Evolutionary conservation across 148 eudicot genomes (phyloP).

Genomic region (Fagopyrum esculentum): DNA sequence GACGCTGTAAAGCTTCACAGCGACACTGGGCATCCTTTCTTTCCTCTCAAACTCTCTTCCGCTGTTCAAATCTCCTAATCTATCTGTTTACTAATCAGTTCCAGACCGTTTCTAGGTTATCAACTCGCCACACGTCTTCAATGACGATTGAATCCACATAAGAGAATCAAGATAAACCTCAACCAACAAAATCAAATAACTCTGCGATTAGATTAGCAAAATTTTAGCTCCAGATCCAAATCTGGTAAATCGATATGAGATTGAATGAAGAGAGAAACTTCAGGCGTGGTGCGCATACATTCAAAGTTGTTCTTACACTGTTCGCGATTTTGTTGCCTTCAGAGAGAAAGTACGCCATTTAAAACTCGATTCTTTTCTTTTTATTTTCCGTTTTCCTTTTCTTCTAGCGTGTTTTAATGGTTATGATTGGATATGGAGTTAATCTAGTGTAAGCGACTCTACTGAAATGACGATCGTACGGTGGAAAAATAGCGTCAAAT

Average conservation of each 20-base stretch:
- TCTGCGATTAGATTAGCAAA: background rate
- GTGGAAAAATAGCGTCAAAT: background rate
- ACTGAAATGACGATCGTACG: background rate
- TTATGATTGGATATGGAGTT: background rate
- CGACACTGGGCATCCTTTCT: conserved; percentile 76
- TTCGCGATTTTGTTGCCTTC: background rate
- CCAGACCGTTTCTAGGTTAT: background rate
- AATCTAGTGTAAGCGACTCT: background rate
- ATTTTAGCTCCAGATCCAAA: background rate
- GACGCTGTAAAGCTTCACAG: conserved; percentile 84
- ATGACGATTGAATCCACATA: background rate
- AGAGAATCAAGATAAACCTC: background rate
- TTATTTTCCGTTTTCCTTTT: background rate
- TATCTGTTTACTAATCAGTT: background rate
- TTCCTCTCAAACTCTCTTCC: conserved; percentile 3
- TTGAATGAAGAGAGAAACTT: background rate
- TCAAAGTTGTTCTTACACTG: conserved; percentile 4
- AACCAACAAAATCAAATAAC: background rate
- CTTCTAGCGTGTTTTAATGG: background rate
- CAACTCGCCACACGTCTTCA: background rate
- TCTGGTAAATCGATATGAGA: background rate
- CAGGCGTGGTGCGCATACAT: conserved; percentile 10
- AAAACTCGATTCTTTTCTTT: background rate
- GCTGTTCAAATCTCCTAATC: background rate
- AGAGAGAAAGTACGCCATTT: background rate